Conservation (phyloP, 2,329 filamentous ascomycete species). For the Fonsecaea multimorphosa region DNA sequence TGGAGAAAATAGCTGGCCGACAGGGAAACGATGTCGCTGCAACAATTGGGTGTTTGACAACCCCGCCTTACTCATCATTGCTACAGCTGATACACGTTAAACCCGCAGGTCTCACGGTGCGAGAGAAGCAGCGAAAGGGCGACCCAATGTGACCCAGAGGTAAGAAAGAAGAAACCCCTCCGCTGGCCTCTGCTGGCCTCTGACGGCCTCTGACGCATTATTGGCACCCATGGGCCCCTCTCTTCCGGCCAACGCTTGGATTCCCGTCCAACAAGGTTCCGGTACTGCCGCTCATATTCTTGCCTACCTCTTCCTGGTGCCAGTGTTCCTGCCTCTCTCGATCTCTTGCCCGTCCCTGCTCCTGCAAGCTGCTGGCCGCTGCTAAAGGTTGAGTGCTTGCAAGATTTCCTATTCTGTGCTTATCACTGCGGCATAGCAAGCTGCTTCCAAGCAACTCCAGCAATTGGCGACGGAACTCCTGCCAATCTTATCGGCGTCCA, state of each 20-base stretch:
- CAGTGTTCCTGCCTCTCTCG: constrained; percentile 14
- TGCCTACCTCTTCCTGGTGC: constrained; percentile 5
- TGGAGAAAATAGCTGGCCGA: background rate
- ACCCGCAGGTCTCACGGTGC: background rate
- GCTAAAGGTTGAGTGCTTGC: constrained; percentile 2
- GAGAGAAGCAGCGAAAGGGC: too few species aligned
- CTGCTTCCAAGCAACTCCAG: background rate
- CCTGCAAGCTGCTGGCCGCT: background rate
- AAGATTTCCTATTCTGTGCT: constrained; percentile 9
- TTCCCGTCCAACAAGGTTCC: background rate
- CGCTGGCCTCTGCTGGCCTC: too few species aligned
- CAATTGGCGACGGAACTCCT: background rate
- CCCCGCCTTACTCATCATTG: constrained; percentile 5
- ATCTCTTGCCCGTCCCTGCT: constrained; percentile 9
- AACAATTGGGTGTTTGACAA: background rate
- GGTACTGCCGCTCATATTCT: constrained; percentile 3
- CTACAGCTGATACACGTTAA: constrained; percentile 3
- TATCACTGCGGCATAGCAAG: constrained; percentile 3
- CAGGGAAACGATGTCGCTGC: background rate
- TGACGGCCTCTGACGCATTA: background rate
- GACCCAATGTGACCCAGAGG: too few species aligned
- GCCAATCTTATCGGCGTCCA: constrained; percentile 11
- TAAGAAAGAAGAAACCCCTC: too few species aligned
- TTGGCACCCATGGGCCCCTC: background rate
- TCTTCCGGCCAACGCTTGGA: background rate